Base-by-base conservation (phyloP, 371 early-diverging fungal genomes). In the Haplosporangium sp. region DNA sequence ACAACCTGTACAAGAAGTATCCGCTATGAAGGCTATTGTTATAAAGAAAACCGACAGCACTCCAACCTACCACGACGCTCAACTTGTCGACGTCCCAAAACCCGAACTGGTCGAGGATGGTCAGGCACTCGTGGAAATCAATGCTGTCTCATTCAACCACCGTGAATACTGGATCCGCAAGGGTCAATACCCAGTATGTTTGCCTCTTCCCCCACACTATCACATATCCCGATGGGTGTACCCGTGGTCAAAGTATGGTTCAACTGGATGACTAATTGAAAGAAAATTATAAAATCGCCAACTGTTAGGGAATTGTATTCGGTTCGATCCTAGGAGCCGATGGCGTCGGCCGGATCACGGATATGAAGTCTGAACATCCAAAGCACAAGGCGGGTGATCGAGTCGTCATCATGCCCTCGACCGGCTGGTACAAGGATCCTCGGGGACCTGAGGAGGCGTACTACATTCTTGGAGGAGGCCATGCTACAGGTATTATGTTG, bases 101-200 rank as follows among this genome's bases (percentile, higher is more conserved):
- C 82, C 84, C 3, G 72, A 59, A 7, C 23, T 62, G 8, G 9
- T 61, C 0, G 65, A 67, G 14, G 60, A 81, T 6, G 77, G 69
- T 16, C 84, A 87, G 62, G 84, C 86, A 4, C 64, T 89, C 16
- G 79, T 93, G 9, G 84, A 84, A 47, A 68, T 93, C 64, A 83
- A 86, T 21, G 91, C 91, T 1, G 89, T 90, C 53, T 86, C 92
- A 5, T 81, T 92, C 55, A 93, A 93, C 68, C 92, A 92, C 67
- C 87, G 92, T 37, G 90, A 91, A 51, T 82, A 88, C 23, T 91
- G 86, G 84, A 89, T 89, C 73, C 88, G 90, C 50, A 84, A 87
- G 64, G 88, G 85, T 10, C 68, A 64, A 47, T 79, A 79, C 57
- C 79, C 79, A 29, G 79, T 79, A 72, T 20, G 70, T 29, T 29